These are phyloP conservation scores for Saccharomycopsis fibuligera DNA, from an alignment of 805 yeast species.

Conservation along the genomic window DNA sequence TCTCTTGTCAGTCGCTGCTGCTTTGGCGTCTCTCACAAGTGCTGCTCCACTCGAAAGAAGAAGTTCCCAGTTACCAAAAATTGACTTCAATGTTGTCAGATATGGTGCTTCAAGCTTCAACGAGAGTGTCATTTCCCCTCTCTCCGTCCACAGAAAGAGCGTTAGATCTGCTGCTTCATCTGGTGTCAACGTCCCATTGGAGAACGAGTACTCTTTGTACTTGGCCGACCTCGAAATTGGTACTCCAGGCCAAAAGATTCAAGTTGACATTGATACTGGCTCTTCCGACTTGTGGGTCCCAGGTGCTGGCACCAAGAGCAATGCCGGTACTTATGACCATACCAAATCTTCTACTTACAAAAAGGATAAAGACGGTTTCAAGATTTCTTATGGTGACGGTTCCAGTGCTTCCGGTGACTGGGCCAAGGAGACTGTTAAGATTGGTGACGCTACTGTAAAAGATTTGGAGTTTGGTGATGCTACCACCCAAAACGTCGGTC, in stretches of 20 bases:
- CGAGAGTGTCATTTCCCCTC: not conserved
- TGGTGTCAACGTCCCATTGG: slow-evolving; percentile 22
- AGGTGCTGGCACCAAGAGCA: slow-evolving; percentile 22
- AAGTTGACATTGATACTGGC: slow-evolving; percentile 42
- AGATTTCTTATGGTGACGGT: slow-evolving; percentile 43
- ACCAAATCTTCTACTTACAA: slow-evolving; percentile 31
- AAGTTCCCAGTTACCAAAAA: slow-evolving; percentile 3
- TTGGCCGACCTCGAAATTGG: slow-evolving; percentile 41
- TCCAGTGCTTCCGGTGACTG: slow-evolving; percentile 47
- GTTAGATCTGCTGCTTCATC: slow-evolving; percentile 4
- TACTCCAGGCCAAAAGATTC: slow-evolving; percentile 36
- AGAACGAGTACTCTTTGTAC: slow-evolving; percentile 38
- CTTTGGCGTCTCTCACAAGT: slow-evolving; percentile 4
- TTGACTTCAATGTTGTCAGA: slow-evolving; percentile 14
- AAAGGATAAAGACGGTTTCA: slow-evolving; percentile 30
- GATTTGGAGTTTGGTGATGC: slow-evolving; percentile 17
- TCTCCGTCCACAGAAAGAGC: not conserved
- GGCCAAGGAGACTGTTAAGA: slow-evolving; percentile 16
- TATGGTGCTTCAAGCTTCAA: slow-evolving; percentile 4
- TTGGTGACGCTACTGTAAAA: slow-evolving; percentile 19
- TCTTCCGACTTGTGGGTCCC: slow-evolving; percentile 45
- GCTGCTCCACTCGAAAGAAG: slow-evolving; percentile 15
- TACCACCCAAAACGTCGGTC: slow-evolving; percentile 17
- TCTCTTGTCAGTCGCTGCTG: slow-evolving; percentile 5
- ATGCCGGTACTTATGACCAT: slow-evolving; percentile 32